Evolutionary conservation across 2,329 filamentous ascomycete species (phyloP).

Genomic region (Talaromyces sp.): DNA sequence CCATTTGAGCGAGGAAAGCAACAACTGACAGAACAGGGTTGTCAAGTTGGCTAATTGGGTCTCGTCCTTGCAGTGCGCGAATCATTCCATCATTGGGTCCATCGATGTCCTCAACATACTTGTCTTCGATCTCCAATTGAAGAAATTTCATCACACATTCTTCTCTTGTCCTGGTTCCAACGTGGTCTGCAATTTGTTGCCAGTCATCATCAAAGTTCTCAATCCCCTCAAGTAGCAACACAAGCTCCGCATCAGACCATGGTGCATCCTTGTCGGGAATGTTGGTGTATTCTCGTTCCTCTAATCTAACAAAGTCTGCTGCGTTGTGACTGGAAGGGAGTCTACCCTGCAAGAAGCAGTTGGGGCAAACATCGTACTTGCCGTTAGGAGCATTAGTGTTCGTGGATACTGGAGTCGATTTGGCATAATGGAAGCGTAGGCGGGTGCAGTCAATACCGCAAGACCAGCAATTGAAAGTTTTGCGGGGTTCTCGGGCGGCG

Average conservation of each 20-base stretch:
- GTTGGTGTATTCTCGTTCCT: conserved; percentile 76
- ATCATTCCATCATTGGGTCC: conserved; percentile 56
- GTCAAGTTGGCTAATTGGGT: conserved; percentile 87
- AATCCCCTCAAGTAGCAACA: conserved; percentile 84
- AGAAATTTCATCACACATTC: conserved; percentile 97
- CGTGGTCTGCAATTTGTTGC: conserved; percentile 86
- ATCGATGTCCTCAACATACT: conserved; percentile 79
- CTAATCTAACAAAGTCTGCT: conserved; percentile 79
- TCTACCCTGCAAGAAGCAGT: conserved; percentile 79
- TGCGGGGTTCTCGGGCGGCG: conserved; percentile 57
- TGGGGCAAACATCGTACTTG: conserved; percentile 85
- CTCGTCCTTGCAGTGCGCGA: conserved; percentile 66
- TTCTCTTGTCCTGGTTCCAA: conserved; percentile 83
- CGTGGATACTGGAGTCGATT: conserved; percentile 51
- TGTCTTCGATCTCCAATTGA: conserved; percentile 94
- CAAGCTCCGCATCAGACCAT: conserved; percentile 84
- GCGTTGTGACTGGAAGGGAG: conserved; percentile 73
- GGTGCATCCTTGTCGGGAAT: conserved; percentile 77
- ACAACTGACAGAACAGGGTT: conserved; percentile 97
- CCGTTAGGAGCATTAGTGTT: conserved; percentile 52
- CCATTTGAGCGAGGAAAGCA: conserved; percentile 84
- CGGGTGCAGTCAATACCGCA: conserved; percentile 86
- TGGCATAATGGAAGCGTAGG: conserved; percentile 64
- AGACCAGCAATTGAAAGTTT: conserved; percentile 73
- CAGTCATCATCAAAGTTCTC: conserved; percentile 95